Conservation (phyloP, 2,329 filamentous ascomycete genomes). For the Clarireedia homoeocarpa region DNA sequence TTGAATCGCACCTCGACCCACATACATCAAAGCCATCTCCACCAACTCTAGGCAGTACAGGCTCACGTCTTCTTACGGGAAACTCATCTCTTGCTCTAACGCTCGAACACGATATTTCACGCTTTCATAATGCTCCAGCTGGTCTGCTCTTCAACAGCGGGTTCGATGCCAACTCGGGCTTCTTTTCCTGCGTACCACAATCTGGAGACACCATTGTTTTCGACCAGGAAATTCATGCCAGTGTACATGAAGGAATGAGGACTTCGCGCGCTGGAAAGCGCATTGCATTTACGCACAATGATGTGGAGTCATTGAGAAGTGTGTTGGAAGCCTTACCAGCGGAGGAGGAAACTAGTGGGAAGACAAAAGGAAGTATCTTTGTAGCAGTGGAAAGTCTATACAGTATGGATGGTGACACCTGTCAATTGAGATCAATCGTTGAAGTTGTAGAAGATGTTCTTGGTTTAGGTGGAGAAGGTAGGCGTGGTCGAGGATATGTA, state of each 20-base stretch:
- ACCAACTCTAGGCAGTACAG: conserved; percentile 31
- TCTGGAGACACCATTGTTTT: conserved; percentile 50
- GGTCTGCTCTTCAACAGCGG: conserved; percentile 55
- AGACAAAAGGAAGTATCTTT: conserved; percentile 30
- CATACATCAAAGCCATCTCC: neutral
- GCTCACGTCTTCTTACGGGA: conserved; percentile 57
- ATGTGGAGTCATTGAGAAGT: conserved; percentile 30
- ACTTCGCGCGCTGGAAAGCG: conserved; percentile 30
- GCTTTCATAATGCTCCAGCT: conserved; percentile 49
- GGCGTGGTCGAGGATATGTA: conserved; percentile 37
- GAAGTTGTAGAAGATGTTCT: conserved; percentile 30
- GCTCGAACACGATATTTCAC: conserved; percentile 50
- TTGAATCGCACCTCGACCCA: conserved; percentile 5
- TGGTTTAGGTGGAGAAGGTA: conserved; percentile 1
- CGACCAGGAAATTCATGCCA: conserved; percentile 61
- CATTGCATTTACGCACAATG: conserved; percentile 51
- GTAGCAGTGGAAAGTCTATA: conserved; percentile 38
- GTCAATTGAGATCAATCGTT: conserved; percentile 33
- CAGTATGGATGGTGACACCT: conserved; percentile 41
- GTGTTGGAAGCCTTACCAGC: conserved; percentile 16
- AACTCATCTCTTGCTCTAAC: conserved; percentile 52
- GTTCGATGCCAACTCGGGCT: conserved; percentile 45
- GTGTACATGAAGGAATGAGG: conserved; percentile 42
- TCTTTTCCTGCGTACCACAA: conserved; percentile 42
- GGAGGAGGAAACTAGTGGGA: conserved; percentile 26